These are phyloP conservation scores for Globisporangium ultimum DNA, from an alignment of 352 stramenopile genomes.

Conservation along the genomic window DNA sequence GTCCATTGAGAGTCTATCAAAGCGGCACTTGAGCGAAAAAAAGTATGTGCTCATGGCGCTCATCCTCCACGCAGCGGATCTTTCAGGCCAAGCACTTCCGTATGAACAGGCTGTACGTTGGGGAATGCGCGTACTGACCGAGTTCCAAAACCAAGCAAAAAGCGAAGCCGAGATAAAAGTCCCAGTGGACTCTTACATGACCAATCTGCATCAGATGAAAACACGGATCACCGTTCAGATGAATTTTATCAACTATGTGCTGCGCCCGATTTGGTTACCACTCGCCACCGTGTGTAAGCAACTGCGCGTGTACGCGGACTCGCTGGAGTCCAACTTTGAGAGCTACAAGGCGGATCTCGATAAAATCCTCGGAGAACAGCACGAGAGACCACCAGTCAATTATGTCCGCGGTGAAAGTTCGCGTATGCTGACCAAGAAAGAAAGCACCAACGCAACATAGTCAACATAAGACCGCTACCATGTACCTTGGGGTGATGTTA, in stretches of 20 bases:
- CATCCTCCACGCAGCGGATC: constrained; percentile 64
- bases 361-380: constrained; percentile 30
- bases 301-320: constrained; percentile 51
- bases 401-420: constrained; percentile 47
- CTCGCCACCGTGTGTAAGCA: constrained; percentile 41
- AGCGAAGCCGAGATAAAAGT: constrained; percentile 62
- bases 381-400: constrained; percentile 19
- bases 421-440: constrained; percentile 16
- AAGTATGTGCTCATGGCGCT: constrained; percentile 53
- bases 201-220: constrained; percentile 54
- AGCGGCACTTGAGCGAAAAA: constrained; percentile 30
- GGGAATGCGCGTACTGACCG: constrained; percentile 56
- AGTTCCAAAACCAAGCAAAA: constrained; percentile 73
- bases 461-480: background rate
- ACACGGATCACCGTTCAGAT: constrained; percentile 64
- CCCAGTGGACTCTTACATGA: constrained; percentile 70
- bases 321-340: constrained; percentile 59
- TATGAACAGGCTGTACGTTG: constrained; percentile 55
- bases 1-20: constrained; percentile 44
- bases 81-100: constrained; percentile 64
- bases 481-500: too few species aligned
- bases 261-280: constrained; percentile 65
- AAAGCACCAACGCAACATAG: background rate
- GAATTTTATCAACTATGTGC: constrained; percentile 76
- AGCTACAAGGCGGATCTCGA: constrained; percentile 58